These are phyloP conservation scores for Pulveroboletus sp. DNA, from an alignment of 768 basidiomycete genomes.

Conservation along the genomic window DNA sequence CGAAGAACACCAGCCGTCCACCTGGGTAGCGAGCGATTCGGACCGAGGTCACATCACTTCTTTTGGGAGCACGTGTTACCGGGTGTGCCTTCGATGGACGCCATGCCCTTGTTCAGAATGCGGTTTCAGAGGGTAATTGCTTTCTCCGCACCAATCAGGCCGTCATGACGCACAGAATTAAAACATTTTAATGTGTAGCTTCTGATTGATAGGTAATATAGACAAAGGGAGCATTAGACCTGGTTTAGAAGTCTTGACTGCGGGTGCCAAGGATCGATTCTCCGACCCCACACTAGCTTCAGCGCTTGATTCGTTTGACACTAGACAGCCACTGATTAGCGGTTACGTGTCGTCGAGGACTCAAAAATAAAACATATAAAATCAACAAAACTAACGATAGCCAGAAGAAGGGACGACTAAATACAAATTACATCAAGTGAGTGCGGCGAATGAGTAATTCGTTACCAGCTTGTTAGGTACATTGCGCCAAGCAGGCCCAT, in stretches of 20 bases:
- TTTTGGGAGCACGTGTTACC: background rate
- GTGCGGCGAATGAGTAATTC: slow-evolving; percentile 22
- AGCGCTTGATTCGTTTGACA: background rate
- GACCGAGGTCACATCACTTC: background rate
- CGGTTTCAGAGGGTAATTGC: background rate
- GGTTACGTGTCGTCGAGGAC: background rate
- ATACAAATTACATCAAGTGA: background rate
- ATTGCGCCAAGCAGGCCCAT: slow-evolving; percentile 15
- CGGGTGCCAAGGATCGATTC: background rate
- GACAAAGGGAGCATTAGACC: background rate
- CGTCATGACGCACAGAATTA: background rate
- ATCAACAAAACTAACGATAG: no score
- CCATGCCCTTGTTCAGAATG: background rate
- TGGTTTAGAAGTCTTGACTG: background rate
- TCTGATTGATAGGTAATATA: slow-evolving; percentile 3
- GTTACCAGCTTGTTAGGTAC: slow-evolving; percentile 21
- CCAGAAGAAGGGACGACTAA: background rate
- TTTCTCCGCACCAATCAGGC: background rate
- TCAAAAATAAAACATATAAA: no score
- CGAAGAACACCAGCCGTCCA: no score
- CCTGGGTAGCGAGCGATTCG: no score
- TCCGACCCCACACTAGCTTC: background rate
- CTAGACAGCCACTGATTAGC: background rate
- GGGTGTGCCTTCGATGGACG: background rate
- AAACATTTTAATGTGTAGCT: background rate